Conservation (phyloP, 257 asterid species). For the Striga asiatica region DNA sequence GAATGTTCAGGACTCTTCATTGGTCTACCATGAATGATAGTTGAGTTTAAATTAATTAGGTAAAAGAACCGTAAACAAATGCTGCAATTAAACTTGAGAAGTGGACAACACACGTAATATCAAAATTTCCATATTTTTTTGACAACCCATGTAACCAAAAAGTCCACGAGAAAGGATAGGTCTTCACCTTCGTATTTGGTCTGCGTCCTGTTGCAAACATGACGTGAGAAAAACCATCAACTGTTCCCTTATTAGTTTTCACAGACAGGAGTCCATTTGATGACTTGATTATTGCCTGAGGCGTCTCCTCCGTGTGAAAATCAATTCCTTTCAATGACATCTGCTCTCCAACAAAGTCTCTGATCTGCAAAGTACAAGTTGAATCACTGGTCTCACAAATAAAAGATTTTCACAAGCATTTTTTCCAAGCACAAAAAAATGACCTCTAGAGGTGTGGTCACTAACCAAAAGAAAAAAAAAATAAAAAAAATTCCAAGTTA, state of each 20-base stretch:
- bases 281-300: conserved; percentile 67
- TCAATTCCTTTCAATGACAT: conserved; percentile 83
- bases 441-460: too few relatives aligned
- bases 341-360: conserved; percentile 88
- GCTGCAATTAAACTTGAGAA: too few relatives aligned
- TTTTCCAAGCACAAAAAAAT: too few relatives aligned
- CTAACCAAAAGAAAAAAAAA: background rate
- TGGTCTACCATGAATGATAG: too few relatives aligned
- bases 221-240: conserved; percentile 83
- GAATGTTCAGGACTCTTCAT: too few relatives aligned
- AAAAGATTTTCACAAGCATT: conserved; percentile 8
- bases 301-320: conserved; percentile 76
- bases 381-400: conserved; percentile 8
- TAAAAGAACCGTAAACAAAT: background rate
- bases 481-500: background rate
- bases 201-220: conserved; percentile 94
- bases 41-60: background rate
- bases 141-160: background rate
- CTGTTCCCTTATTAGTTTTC: conserved; percentile 79
- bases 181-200: conserved; percentile 85
- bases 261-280: conserved; percentile 70
- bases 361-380: conserved; percentile 45
- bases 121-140: background rate
- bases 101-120: too few relatives aligned
- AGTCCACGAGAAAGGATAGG: too few relatives aligned